Evolutionary conservation across 1,284 basidiomycete genomes (phyloP).

Genomic region (Wallemia hederae): DNA sequence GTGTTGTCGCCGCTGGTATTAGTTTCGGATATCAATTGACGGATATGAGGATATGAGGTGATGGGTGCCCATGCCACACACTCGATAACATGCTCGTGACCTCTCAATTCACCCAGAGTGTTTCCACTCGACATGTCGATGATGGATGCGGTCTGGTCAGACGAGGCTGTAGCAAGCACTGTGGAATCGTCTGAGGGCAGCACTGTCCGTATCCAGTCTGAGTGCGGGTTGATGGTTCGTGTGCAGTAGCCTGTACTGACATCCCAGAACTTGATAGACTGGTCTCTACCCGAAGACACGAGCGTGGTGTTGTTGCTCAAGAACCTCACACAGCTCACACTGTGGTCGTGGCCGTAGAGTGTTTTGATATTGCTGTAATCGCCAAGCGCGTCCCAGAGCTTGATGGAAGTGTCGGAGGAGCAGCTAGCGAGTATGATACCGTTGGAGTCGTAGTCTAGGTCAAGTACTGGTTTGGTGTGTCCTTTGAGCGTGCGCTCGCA

Average conservation of each 20-base stretch:
- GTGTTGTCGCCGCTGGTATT: slow-evolving; percentile 13
- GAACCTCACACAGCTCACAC: slow-evolving; percentile 55
- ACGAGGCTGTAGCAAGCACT: slow-evolving; percentile 46
- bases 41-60: slow-evolving; percentile 38
- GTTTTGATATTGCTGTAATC: slow-evolving; percentile 70
- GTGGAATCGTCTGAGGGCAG: slow-evolving; percentile 45
- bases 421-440: slow-evolving; percentile 62
- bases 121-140: slow-evolving; percentile 50
- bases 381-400: slow-evolving; percentile 66
- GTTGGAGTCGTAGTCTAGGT: slow-evolving; percentile 62
- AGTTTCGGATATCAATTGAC: slow-evolving; percentile 26
- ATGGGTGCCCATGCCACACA: slow-evolving; percentile 52
- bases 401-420: slow-evolving; percentile 64
- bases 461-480: slow-evolving; percentile 62
- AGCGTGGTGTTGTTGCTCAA: slow-evolving; percentile 54
- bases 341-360: slow-evolving; percentile 66
- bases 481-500: slow-evolving; percentile 72
- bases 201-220: slow-evolving; percentile 38
- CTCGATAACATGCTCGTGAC: slow-evolving; percentile 67
- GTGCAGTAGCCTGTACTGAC: slow-evolving; percentile 46
- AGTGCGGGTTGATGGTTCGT: slow-evolving; percentile 29
- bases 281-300: slow-evolving; percentile 58
- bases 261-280: slow-evolving; percentile 61
- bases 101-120: slow-evolving; percentile 50
- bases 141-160: slow-evolving; percentile 61